Percentiles rank a stretch among this genome's conserved stretches.
phyloP scores from a whole-genome alignment of 345 rosid genomes.

The Hypericum androsaemum region DNA sequence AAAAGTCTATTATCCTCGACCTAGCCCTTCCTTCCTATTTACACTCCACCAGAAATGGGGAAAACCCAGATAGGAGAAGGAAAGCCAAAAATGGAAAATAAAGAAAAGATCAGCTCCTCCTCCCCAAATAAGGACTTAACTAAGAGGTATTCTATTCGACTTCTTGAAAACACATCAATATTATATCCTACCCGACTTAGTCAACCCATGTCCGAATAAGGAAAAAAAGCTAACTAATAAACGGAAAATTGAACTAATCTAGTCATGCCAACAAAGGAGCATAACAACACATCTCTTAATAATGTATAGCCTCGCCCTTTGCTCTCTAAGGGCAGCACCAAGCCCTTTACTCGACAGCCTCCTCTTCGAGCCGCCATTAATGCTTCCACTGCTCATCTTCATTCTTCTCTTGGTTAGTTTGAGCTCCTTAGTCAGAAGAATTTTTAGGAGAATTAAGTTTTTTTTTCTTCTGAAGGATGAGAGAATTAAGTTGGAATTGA shows the following conservation, averaged over 20 bases:
- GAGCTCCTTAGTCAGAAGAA: background rate
- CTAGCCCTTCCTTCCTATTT: constrained; percentile 16
- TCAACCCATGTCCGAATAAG: no score
- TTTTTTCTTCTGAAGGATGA: no score
- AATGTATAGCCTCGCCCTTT: constrained; percentile 72
- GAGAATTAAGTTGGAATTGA: no score
- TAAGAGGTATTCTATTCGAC: background rate
- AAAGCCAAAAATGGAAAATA: background rate
- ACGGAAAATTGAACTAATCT: background rate
- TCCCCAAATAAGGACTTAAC: background rate
- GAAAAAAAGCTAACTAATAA: background rate
- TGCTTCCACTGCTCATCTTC: constrained; percentile 42
- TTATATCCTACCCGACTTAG: no score
- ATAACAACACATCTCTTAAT: constrained; percentile 80
- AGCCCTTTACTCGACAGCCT: constrained; percentile 58
- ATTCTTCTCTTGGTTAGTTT: constrained; percentile 10
- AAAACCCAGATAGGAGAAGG: background rate
- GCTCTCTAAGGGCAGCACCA: constrained; percentile 67
- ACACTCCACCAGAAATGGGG: constrained; percentile 23
- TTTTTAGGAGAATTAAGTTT: no score
- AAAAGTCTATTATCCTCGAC: constrained; percentile 6
- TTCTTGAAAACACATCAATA: no score
- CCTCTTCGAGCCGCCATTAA: constrained; percentile 52
- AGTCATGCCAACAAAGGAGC: constrained; percentile 84
- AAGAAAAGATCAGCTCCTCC: background rate